These are phyloP conservation scores for Leccinum rimulosum DNA, from an alignment of 768 basidiomycete genomes.

Conservation along the genomic window DNA sequence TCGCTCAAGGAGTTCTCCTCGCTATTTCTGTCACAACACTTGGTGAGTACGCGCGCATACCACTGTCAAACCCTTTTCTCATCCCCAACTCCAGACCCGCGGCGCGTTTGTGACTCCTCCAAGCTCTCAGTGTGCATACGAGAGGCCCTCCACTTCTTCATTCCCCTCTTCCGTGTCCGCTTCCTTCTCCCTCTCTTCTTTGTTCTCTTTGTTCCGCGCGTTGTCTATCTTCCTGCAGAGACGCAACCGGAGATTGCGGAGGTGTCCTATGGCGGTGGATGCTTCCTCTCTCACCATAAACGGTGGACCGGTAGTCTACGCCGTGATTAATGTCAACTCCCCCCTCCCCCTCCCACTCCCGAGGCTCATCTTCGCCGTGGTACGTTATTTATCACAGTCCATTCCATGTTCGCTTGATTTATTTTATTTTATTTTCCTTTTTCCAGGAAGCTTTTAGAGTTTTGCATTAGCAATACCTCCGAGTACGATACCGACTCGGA, in stretches of 20 bases:
- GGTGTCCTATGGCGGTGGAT: no score
- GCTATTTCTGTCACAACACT: constrained; percentile 38
- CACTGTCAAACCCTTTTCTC: not conserved
- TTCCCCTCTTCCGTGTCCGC: constrained; percentile 65
- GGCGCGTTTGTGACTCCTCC: constrained; percentile 18
- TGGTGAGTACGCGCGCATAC: constrained; percentile 26
- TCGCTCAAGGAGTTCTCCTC: constrained; percentile 55
- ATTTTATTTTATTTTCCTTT: no score
- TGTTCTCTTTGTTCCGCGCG: constrained; percentile 60
- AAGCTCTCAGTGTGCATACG: constrained; percentile 31
- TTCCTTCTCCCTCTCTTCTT: constrained; percentile 61
- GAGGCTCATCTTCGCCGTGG: not conserved
- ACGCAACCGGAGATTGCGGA: constrained; percentile 18
- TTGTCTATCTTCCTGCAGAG: constrained; percentile 48
- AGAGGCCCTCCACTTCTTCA: constrained; percentile 46
- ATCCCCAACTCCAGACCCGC: constrained; percentile 10
- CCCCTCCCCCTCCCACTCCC: no score
- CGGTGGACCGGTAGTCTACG: not conserved
- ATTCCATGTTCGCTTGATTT: not conserved
- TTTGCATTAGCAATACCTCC: not conserved
- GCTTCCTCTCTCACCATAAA: not conserved
- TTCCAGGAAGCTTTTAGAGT: not conserved
- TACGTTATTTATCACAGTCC: not conserved
- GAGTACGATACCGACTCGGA: constrained; percentile 33
- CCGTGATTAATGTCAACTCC: not conserved